Evolutionary conservation across 257 asterid genomes (phyloP).

Genomic region (Rehmannia glutinosa): DNA sequence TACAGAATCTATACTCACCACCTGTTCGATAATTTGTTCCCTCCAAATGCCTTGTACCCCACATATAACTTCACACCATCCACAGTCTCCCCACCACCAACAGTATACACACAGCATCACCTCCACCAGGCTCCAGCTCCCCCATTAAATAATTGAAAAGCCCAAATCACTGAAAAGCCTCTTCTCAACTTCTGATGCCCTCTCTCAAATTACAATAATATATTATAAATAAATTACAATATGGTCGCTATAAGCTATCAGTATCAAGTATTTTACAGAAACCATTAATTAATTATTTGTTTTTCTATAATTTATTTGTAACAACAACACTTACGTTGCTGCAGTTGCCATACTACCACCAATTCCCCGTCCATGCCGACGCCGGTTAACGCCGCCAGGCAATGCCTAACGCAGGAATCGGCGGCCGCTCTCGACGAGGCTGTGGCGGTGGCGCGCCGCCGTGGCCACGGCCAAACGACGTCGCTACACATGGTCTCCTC

Average conservation of each 20-base stretch:
- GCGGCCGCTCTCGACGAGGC: constrained; percentile 76
- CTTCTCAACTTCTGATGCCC: constrained; percentile 25
- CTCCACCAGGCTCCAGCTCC: too few relatives aligned
- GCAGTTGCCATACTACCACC: too few relatives aligned
- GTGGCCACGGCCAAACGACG: constrained; percentile 89
- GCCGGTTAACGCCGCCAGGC: constrained; percentile 72
- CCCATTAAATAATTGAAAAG: constrained; percentile 26
- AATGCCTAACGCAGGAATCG: constrained; percentile 82
- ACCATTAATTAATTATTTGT: too few relatives aligned
- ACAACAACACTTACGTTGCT: too few relatives aligned
- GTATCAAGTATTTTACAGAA: too few relatives aligned
- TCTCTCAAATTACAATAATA: not conserved
- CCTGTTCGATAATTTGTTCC: constrained; percentile 21
- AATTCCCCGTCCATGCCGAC: constrained; percentile 70
- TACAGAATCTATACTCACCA: constrained; percentile 30
- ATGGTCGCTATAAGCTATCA: constrained; percentile 23
- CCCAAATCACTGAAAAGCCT: constrained; percentile 36
- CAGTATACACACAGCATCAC: constrained; percentile 17
- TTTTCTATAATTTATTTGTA: too few relatives aligned
- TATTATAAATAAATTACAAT: not conserved
- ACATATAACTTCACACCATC: constrained; percentile 14
- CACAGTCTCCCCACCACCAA: constrained; percentile 34
- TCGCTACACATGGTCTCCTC: constrained; percentile 86
- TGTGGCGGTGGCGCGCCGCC: constrained; percentile 75
- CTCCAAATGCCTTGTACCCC: constrained; percentile 31